Percentiles rank a stretch among this genome's conserved stretches.
These are phyloP conservation scores for Lizanozyma gosingica DNA, from an alignment of 1,139 yeast species.

Conservation along the genomic window DNA sequence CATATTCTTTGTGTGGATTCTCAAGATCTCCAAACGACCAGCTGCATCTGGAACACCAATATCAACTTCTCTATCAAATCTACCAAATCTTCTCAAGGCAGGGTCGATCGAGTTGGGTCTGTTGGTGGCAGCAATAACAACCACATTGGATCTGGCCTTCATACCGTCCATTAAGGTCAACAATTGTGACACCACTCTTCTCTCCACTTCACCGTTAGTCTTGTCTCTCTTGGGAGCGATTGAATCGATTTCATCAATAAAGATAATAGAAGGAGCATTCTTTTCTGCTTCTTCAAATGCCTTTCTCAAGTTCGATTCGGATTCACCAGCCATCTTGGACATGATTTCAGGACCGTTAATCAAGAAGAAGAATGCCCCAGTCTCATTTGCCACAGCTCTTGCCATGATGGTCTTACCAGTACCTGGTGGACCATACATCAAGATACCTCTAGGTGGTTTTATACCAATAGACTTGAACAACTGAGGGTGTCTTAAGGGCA, in stretches of 20 bases:
- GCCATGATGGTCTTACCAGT: conserved; percentile 99
- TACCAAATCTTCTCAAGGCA: conserved; percentile 95
- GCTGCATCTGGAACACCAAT: conserved; percentile 99
- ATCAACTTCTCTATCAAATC: conserved; percentile 98
- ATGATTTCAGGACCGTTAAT: conserved; percentile 99
- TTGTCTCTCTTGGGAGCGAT: conserved; percentile 99
- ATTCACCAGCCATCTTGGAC: conserved; percentile 99
- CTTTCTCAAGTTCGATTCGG: conserved; percentile 93
- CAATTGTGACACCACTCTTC: conserved; percentile 96
- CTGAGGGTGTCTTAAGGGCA: conserved; percentile 96
- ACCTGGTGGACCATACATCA: conserved; percentile 99
- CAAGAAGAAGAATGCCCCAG: conserved; percentile 96
- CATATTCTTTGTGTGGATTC: conserved; percentile 89
- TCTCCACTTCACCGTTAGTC: conserved; percentile 95
- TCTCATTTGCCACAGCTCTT: conserved; percentile 97
- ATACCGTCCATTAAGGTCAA: conserved; percentile 98
- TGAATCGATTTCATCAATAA: conserved; percentile 97
- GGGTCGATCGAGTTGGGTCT: conserved; percentile 98
- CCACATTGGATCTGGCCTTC: conserved; percentile 97
- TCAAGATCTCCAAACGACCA: conserved; percentile 92
- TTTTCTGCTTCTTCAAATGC: conserved; percentile 99
- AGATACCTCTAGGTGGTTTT: conserved; percentile 93
- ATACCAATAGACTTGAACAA: conserved; percentile 94
- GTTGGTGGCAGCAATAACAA: conserved; percentile 83
- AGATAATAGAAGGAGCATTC: conserved; percentile 94